Percentiles rank a stretch among this genome's conserved stretches.
Conservation (phyloP, 2,329 filamentous ascomycete species). For the Hypomyces perniciosus region DNA sequence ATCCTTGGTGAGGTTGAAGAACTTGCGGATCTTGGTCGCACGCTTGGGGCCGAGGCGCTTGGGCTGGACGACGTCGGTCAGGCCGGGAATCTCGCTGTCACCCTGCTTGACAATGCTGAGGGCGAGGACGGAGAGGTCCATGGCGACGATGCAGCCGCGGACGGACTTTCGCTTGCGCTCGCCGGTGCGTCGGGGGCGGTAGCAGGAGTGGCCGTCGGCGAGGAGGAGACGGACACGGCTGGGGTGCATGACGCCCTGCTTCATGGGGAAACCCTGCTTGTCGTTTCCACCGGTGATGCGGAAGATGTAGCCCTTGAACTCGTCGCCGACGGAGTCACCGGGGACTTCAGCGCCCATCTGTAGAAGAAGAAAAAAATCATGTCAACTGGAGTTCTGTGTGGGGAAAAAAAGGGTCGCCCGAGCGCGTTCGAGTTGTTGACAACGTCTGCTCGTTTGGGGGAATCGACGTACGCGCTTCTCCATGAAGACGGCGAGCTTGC, state of each 20-base stretch:
- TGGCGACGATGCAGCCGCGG: slow-evolving; percentile 96
- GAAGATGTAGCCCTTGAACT: slow-evolving; percentile 99
- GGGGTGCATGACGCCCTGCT: slow-evolving; percentile 99
- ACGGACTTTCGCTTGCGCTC: slow-evolving; percentile 99
- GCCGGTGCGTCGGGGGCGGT: slow-evolving; percentile 93
- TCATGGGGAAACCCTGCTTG: slow-evolving; percentile 99
- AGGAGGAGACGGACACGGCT: slow-evolving; percentile 98
- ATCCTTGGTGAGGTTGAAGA: slow-evolving; percentile 99
- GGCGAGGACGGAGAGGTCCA: slow-evolving; percentile 91
- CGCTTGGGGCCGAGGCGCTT: slow-evolving; percentile 99
- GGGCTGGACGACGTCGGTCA: slow-evolving; percentile 96
- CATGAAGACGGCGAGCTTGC: slow-evolving; percentile 98
- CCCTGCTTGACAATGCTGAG: slow-evolving; percentile 98
- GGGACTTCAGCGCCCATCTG: slow-evolving; percentile 86
- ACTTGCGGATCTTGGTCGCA: slow-evolving; percentile 98
- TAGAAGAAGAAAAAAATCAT: slow-evolving; percentile 19
- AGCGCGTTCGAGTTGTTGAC: slow-evolving; percentile 7
- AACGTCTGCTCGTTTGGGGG: slow-evolving; percentile 13
- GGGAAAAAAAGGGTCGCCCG: background rate
- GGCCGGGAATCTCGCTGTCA: slow-evolving; percentile 84
- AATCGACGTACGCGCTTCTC: slow-evolving; percentile 75
- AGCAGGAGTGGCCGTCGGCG: slow-evolving; percentile 96
- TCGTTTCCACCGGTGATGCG: slow-evolving; percentile 99
- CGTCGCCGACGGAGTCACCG: slow-evolving; percentile 92
- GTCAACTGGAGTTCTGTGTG: background rate